Base-by-base conservation (phyloP, 2,329 filamentous ascomycete genomes). In the Fusarium sacchari region DNA sequence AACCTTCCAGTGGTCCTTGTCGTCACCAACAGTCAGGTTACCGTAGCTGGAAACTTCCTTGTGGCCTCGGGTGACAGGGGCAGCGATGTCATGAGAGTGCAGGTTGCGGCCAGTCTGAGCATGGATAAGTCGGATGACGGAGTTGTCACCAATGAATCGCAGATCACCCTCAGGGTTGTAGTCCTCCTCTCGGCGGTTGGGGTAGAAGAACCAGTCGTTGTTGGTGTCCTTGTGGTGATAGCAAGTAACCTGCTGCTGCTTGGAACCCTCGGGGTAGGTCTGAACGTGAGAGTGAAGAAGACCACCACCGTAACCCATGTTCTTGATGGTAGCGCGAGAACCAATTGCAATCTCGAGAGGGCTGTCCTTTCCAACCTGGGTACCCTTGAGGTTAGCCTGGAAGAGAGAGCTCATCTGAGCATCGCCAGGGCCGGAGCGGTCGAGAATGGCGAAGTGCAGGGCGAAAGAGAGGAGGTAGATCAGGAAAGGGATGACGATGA, bases 371-470 rank as follows among this genome's bases (percentile, higher is more conserved):
- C 96, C 96, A 71, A 99, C 96, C 74, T 97, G 93, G 17, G 96
- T 98, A 32, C 96, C 96, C 78, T 91, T 92, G 42, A 99, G 88
- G 81, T 99, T 99, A 53, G 97, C 96, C 83, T 99, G 96, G 89
- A 99, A 99, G 57, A 99, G 90, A 32, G 96, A 99, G 85, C 95
- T 98, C 96, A 99, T 99, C 84, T 99, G 96, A n/a, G 96, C 96
- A 85, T 99, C 96, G 61, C 96, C 96, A 13, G 97, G 96, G 26
- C 96, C 96, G 78, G 92, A 96, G 84, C 94, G 96, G 83, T 97
- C 94, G 66, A 99, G 89, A 72, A 99, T 94, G 71, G 94, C 88
- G 83, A 99, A 99, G 84, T 99, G 96, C 60, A 97, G 84, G 77
- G 93, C 97, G 83, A 99, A 99, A 47, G 95, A 97, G 81, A 98